phyloP scores from a whole-genome alignment of 1,284 basidiomycete species.

The Naganishia albida region DNA sequence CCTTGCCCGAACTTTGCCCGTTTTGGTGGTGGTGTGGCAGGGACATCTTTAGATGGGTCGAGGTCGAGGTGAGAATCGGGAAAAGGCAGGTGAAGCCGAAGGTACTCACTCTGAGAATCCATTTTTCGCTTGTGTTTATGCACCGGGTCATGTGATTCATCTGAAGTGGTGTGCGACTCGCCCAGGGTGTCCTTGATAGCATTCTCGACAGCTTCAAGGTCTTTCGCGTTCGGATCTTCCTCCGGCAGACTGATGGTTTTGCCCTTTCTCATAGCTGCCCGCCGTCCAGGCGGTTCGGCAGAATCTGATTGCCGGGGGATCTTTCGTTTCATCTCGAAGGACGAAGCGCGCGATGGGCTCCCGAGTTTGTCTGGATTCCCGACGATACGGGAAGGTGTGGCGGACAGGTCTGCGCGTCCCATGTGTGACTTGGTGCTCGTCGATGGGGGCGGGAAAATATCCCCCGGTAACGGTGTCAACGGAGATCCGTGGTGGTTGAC shows the following conservation, averaged over 20 bases:
- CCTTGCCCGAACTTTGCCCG: slow-evolving; percentile 9
- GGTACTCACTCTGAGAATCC: slow-evolving; percentile 5
- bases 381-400: slow-evolving; percentile 13
- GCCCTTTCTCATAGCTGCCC: not conserved
- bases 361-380: slow-evolving; percentile 17
- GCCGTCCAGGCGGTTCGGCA: not conserved
- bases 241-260: not conserved
- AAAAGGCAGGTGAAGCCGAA: too few relatives aligned
- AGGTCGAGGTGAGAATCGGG: not conserved
- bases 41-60: not conserved
- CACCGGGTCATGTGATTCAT: not conserved
- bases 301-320: not conserved
- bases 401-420: slow-evolving; percentile 1
- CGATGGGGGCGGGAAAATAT: not conserved
- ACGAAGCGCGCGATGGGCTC: slow-evolving; percentile 1
- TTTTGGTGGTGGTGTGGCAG: slow-evolving; percentile 26
- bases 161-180: not conserved
- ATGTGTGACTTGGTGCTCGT: not conserved
- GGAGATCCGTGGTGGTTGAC: slow-evolving; percentile 2
- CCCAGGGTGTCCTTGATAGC: slow-evolving; percentile 3
- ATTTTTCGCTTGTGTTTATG: slow-evolving; percentile 17
- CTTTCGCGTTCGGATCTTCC: slow-evolving; percentile 10
- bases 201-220: slow-evolving; percentile 16
- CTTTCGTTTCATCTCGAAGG: not conserved
- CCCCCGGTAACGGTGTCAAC: slow-evolving; percentile 15